Base-by-base conservation (phyloP, 1,284 basidiomycete species). In the Tilletia walkeri region DNA sequence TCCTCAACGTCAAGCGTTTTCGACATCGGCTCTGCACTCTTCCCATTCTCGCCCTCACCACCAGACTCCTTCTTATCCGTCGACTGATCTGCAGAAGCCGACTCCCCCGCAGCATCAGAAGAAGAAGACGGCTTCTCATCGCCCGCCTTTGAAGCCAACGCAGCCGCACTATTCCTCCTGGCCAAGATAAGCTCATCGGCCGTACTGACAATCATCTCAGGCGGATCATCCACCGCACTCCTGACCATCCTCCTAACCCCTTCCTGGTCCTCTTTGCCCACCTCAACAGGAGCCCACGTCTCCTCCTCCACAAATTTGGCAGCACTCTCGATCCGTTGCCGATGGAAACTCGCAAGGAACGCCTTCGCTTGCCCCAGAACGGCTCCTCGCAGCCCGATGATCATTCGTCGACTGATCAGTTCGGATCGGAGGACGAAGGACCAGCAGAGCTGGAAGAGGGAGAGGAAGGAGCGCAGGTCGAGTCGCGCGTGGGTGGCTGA, bases 291-390 rank as follows among this genome's bases (percentile, higher is more conserved):
- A 67, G 87, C 89, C 92, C 94, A 95, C 63, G 89, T 90, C 78
- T 95, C 94, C 76, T 94, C 92, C 82, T 95, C 93, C 6, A 99
- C 95, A 14, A 93, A 86, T 82, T 91, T 93, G 34, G 95, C 94
- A 3, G 92, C 92, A 72, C 88, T 88, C 1, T 90, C 89, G 70
- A 98, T 88, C 67, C 91, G 88, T n/a, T 87, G 85, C 74, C 92
- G 90, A 83, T 99, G 95, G 85, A 95, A 96, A 0, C 87, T 84
- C 76, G 92, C 89, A 38, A 99, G 85, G 86, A 95, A 99, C 2
- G 88, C 85, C 84, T 95, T 95, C 5, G 93, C 92, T 89, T 95
- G 79, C 63, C 76, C 75, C n/a, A 76, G 75, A 34, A 73, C 67
- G 4, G 66, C 75, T 36, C 74, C 73, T 24, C 69, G 34, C 30